Evolutionary conservation across 257 asterid species (phyloP), one percentile per base, ranked within the genome.

Genomic region (Rauvolfia tetraphylla): DNA sequence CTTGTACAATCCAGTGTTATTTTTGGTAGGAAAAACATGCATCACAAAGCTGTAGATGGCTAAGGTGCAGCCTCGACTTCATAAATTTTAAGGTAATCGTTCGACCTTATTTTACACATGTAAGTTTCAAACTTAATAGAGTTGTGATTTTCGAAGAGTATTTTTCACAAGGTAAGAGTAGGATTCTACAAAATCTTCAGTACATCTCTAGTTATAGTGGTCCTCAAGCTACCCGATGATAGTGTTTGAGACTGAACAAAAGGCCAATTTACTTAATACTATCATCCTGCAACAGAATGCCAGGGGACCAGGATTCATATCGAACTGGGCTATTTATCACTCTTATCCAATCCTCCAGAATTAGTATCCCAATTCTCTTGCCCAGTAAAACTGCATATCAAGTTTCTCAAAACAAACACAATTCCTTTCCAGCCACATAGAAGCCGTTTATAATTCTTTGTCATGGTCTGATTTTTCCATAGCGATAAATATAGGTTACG

Each of bases 1-100:
- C 71, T 65, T 65, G 71, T 65, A 65, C 71, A 33, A 65, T 42
- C 68, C 42, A 34, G 17, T 62, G 42, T 31, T 5, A n/a, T 56
- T 7, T 49, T 7, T 56, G 13, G 25, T 1, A 3, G 31, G 4
- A 58, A 11, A n/a, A 58, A 56, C 62, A 17, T 23, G 31, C 4
- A 25, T 57, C 25, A 57, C 12, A 57, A n/a, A 31, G 23, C 33
- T 23, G 8, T 4, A 3, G 8, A 41, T 41, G 4, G 46, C 46
- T 3, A 41, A 41, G 4, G 46, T 41, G 8, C n/a, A n/a, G n/a
- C n/a, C n/a, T n/a, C n/a, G n/a, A n/a, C n/a, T n/a, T n/a, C n/a
- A n/a, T n/a, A n/a, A n/a, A n/a, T n/a, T n/a, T n/a, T n/a, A n/a
- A n/a, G n/a, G n/a, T n/a, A n/a, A n/a, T n/a, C n/a, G n/a, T n/a